Base-by-base conservation (phyloP, 805 yeast species). In the Candida ovalis region DNA sequence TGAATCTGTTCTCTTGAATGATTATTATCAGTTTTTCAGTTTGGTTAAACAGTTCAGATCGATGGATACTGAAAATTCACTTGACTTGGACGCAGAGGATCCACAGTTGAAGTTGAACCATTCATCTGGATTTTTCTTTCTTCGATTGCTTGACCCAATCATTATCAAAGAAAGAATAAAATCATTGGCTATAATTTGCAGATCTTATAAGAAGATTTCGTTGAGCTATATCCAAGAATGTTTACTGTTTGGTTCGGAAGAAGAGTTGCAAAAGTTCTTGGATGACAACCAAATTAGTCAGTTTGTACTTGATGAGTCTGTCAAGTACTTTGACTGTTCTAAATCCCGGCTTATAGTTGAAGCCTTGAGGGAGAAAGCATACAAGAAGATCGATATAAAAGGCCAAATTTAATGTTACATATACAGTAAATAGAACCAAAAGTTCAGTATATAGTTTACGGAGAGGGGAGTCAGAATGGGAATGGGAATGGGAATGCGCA, bases 371-470 rank as follows among this genome's bases (percentile, higher is more conserved):
- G 48, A 64, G 51, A 66, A 56, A 42, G 69, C 67, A 30, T 74
- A 75, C 55, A 78, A 70, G 50, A 84, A 75, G 60, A 82, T 91
- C 13, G 97, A 91, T 61, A 90, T 92, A 52, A 91, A 91, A 71
- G 98, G 98, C 1, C 97, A 91, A 67, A 74, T 82, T 7, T 83
- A 64, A 55, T 19, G 28, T 12, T 30, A 17, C 7, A 12, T 30
- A n/a, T n/a, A n/a, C n/a, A n/a, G 35, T 30, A 30, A 15, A 30
- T 30, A 27, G 12, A 27, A 8, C 30, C 30, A 12, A 27, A 27
- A 27, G 30, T 8, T 8, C 30, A 27, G 10, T 27, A 8, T 27
- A 8, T 27, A 8, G 8, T 27, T 27, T 8, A n/a, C n/a, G n/a
- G n/a, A n/a, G n/a, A n/a, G n/a, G n/a, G n/a, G n/a, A n/a, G n/a